Evolutionary conservation across 305 asterid genomes (phyloP), one percentile per base, ranked within the genome.

Genomic region (Euphrasia arctica): DNA sequence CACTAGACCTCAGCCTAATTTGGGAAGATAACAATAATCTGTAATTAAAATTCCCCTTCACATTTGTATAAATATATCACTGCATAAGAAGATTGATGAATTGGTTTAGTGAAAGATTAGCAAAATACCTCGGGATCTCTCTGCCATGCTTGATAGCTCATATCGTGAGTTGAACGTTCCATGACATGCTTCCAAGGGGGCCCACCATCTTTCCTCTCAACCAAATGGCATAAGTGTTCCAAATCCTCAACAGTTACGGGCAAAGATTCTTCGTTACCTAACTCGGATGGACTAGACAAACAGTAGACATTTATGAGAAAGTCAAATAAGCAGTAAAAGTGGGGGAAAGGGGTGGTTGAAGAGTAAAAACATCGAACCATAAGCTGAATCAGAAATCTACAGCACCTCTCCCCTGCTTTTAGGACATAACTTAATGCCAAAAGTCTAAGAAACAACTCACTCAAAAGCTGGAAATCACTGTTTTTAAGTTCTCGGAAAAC

Each of bases 131-230:
- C 80, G 0, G 83, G 82, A 73, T 90, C 97, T 70, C 98, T 81
- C 69, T 84, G 91, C 96, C 96, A 92, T 22, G 97, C 96, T 77
- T 87, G 94, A 70, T 79, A 92, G 75, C 88, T 89, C 97, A 92
- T 87, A 65, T 68, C 74, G 7, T 80, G 68, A 42, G 81, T 74
- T 3, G 95, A 84, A 61, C 86, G 90, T 63, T 89, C 95, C 95
- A 92, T 87, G 86, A 92, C 50, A 72, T 75, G 95, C 77, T 82
- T 87, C 98, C 97, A 92, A 34, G 91, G 79, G 34, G 88, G 90
- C 5, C 97, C 97, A 50, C 89, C 89, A 48, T 90, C 98, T 77
- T 74, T 87, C 72, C 86, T 88, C 81, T 84, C 97, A 65, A 87
- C 94, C 54, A 92, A 85, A 67, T 74, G 84, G 71, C 80, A 80